Evolutionary conservation across 805 yeast species (phyloP), one percentile per base, ranked within the genome.

Genomic region (Candida morakotiae): DNA sequence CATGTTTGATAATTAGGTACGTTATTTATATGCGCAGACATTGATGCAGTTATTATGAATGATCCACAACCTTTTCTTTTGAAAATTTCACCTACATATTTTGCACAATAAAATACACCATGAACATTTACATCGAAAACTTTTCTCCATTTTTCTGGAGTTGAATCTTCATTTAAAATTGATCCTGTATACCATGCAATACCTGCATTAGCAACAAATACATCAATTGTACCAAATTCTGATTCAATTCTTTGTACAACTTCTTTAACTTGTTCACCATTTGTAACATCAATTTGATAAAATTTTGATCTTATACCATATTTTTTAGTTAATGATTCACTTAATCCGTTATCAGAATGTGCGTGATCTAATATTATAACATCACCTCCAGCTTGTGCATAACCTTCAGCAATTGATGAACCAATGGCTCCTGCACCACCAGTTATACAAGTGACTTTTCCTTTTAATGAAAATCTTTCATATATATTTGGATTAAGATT

Each of bases 21-120:
- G 60, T 87, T 87, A 51, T 79, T 93, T 51, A 88, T 81, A 63
- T 81, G 87, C 11, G 86, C 96, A 19, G 93, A 83, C 85, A 87
- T 87, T 27, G 95, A 85, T 4, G 94, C 88, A 4, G 96, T 87
- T 60, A 84, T 72, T 48, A 87, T 78, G 49, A 88, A 69, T 1
- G 94, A 82, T 22, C 96, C 96, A 41, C 60, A 62, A 13, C 85
- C 83, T 53, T 84, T 87, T 51, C 73, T 64, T 58, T 77, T 76
- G 72, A 88, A 88, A 40, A 81, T 69, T 46, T 66, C 67, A 35
- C 96, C 96, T 27, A 81, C 75, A 36, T 73, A 65, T 64, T 83
- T 82, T 43, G 95, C 82, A 53, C 89, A 76, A 62, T 83, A 83
- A 65, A 81, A 87, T 31, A 83, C 84, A 9, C 93, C 87, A 55